Evolutionary conservation across 2,329 filamentous ascomycete species (phyloP).

Genomic region (Zasmidium angulare): DNA sequence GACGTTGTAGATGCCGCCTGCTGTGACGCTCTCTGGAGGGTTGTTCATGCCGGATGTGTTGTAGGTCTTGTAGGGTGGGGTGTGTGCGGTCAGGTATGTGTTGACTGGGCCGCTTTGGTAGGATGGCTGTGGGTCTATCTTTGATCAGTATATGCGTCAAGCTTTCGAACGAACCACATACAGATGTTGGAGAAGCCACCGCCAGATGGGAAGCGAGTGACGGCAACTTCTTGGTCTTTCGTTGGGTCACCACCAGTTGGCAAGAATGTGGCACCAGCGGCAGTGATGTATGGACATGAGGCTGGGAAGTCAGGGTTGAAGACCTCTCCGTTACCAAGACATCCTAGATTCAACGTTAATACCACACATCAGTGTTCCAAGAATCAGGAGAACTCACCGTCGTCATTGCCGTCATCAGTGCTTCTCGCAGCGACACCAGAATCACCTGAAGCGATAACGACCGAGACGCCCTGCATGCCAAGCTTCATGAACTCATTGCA

Average conservation of each 20-base stretch:
- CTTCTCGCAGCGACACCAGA: constrained; percentile 34
- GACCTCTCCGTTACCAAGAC: constrained; percentile 38
- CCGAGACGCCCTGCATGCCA: constrained; percentile 47
- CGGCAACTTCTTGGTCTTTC: constrained; percentile 39
- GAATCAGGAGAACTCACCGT: constrained; percentile 24
- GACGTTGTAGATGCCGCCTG: constrained; percentile 28
- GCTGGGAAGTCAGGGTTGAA: constrained; percentile 39
- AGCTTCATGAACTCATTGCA: constrained; percentile 60
- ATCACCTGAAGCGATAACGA: constrained; percentile 55
- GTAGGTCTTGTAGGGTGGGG: constrained; percentile 31
- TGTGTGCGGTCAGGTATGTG: constrained; percentile 35
- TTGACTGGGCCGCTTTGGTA: constrained; percentile 42
- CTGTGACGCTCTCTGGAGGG: constrained; percentile 7
- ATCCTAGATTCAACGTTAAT: constrained; percentile 19
- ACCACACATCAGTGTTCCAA: neutral
- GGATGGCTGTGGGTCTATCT: constrained; percentile 31
- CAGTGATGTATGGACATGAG: constrained; percentile 35
- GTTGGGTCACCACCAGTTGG: constrained; percentile 29
- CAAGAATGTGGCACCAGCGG: constrained; percentile 53
- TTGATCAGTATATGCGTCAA: too few species aligned
- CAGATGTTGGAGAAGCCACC: constrained; percentile 42
- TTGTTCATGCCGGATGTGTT: constrained; percentile 54
- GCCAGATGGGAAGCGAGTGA: constrained; percentile 44
- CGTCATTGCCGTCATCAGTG: constrained; percentile 32
- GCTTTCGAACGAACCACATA: constrained; percentile 4